phyloP scores from a whole-genome alignment of 2,329 filamentous ascomycete genomes.

The Triangularia setosa region DNA sequence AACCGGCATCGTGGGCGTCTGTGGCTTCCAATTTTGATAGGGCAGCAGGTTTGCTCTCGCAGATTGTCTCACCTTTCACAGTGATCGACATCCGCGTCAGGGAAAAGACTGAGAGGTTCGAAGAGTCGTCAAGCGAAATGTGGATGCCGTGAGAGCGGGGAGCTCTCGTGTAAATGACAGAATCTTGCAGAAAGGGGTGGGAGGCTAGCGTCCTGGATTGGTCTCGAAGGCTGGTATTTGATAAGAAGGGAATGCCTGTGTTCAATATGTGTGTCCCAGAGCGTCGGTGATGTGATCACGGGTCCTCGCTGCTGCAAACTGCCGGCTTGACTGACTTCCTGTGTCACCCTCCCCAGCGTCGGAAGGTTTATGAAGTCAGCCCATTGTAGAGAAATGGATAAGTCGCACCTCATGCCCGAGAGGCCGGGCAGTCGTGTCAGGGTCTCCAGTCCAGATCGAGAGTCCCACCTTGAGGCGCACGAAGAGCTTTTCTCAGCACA shows the following conservation, averaged over 20 bases:
- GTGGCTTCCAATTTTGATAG: not conserved
- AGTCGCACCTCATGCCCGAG: conserved; percentile 19
- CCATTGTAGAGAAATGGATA: conserved; percentile 21
- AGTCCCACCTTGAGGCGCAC: conserved; percentile 7
- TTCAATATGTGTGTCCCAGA: not conserved
- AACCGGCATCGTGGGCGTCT: not conserved
- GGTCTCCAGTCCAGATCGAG: not conserved
- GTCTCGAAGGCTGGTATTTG: not conserved
- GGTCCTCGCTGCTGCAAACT: not conserved
- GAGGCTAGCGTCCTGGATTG: not conserved
- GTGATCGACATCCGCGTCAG: not conserved
- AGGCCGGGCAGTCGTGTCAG: conserved; percentile 2
- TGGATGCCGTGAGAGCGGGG: not conserved
- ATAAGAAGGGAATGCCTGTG: not conserved
- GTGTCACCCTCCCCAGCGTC: not conserved
- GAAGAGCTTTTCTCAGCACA: conserved; percentile 23
- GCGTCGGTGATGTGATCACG: not conserved
- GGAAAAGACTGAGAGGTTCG: not conserved
- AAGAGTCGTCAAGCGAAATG: not conserved
- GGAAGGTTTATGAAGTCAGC: not conserved
- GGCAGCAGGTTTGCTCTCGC: not conserved
- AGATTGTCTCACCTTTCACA: not conserved
- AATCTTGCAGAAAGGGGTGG: not conserved
- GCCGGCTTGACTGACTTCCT: not conserved
- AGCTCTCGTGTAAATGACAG: not conserved